A percentile compares a stretch with the other conserved stretches of the same genome.
Evolutionary conservation across 345 rosid genomes (phyloP).

Genomic region (Lagerstroemia speciosa): DNA sequence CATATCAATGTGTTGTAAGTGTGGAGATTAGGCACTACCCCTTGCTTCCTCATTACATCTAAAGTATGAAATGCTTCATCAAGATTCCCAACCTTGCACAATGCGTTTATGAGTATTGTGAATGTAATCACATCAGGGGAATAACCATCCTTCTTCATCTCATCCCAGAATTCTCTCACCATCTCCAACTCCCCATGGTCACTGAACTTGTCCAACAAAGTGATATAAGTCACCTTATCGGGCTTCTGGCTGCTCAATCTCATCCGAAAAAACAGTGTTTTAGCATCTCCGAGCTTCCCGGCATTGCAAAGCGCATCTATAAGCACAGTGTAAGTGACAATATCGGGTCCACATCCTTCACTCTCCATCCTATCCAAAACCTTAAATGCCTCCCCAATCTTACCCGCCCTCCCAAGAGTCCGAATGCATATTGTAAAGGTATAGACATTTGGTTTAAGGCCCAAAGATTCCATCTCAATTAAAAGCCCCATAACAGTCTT

Average conservation of each 20-base stretch:
- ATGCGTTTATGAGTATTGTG: slow-evolving; percentile 66
- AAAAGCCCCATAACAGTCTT: slow-evolving; percentile 61
- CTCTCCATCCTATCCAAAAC: slow-evolving; percentile 80
- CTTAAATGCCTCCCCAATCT: slow-evolving; percentile 51
- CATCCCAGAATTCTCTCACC: slow-evolving; percentile 65
- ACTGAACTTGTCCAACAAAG: slow-evolving; percentile 70
- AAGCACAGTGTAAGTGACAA: slow-evolving; percentile 79
- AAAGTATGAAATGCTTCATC: slow-evolving; percentile 55
- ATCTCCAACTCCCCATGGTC: slow-evolving; percentile 58
- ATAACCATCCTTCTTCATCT: slow-evolving; percentile 83
- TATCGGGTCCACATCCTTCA: slow-evolving; percentile 83
- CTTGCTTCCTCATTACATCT: slow-evolving; percentile 56
- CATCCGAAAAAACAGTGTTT: slow-evolving; percentile 61
- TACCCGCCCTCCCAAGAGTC: slow-evolving; percentile 73
- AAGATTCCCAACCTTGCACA: slow-evolving; percentile 53
- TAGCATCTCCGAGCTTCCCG: slow-evolving; percentile 51
- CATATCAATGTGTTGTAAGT: slow-evolving; percentile 74
- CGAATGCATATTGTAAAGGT: slow-evolving; percentile 90
- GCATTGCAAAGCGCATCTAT: slow-evolving; percentile 80
- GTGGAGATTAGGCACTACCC: slow-evolving; percentile 63
- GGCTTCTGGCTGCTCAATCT: slow-evolving; percentile 70
- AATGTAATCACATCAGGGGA: slow-evolving; percentile 71
- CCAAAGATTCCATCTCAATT: slow-evolving; percentile 72
- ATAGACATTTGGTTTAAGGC: slow-evolving; percentile 77
- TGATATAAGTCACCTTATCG: slow-evolving; percentile 67